Evolutionary conservation across 768 basidiomycete species (phyloP), one percentile per base, ranked within the genome.

Genomic region (Mycena crocata): DNA sequence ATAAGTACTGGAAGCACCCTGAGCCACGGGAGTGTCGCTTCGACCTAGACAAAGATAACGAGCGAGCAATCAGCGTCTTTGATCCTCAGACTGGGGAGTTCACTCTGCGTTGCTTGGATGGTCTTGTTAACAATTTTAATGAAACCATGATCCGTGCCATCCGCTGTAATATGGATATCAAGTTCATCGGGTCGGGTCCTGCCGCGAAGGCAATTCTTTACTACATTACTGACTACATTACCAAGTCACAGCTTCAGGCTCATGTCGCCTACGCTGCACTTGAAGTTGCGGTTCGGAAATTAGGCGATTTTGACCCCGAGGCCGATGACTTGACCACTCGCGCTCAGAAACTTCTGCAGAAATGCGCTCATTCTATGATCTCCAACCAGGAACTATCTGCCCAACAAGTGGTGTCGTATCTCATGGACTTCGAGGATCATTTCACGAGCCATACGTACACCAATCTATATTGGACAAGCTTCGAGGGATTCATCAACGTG

Each of bases 141-240:
- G 59, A 42, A 0, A 73, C 70, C 2, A 75, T 80, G 14, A 30
- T 78, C 3, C 45, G 66, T 8, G 61, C 64, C 2, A 55, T 79
- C 2, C 60, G 74, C 7, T 75, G 75, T 51, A 72, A 45, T n/a
- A n/a, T n/a, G n/a, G n/a, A 76, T 80, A 74, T 77, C 3, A 75
- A 79, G 31, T 75, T 62, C 31, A 74, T 80, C 6, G 67, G 68
- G 0, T 78, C 77, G 0, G 80, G 80, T 3, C 63, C 66, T 10
- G 57, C 72, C 2, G 77, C 77, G 9, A 81, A 79, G 54, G 80
- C 77, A 0, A 62, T 78, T 0, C 17, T 80, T 17, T 75, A 76
- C 57, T 81, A 81, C 54, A 77, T 81, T 32, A 80, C 80, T 0
- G 75, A 80, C 46, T 80, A 81, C 45, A 79, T 81, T 31, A 80